Evolutionary conservation across 257 asterid genomes (phyloP), one percentile per base, ranked within the genome.

Genomic region (Solanum sparsipilum): DNA sequence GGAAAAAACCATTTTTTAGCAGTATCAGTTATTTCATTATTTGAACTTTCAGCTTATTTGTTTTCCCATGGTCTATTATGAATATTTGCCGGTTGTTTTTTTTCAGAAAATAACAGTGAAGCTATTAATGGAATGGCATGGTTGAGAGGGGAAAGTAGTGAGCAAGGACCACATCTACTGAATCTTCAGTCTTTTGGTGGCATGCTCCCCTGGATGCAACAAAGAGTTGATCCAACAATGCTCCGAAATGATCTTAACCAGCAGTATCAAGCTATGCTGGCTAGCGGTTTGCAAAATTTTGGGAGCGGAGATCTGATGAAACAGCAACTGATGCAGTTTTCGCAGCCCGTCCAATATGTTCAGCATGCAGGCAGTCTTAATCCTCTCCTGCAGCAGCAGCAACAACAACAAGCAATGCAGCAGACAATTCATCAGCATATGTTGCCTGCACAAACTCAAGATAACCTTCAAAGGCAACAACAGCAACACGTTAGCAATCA

Each of bases 181-280:
- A 96, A 95, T 86, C 93, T 93, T 83, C 98, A 92, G 81, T 90
- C 99, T 70, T 91, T 86, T 13, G 97, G 83, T 21, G 83, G 98
- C 48, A 93, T 94, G 98, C 84, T 91, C 65, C 98, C 98, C 13
- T 94, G 94, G 96, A 93, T 94, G 97, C 99, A 95, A 89, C 98
- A 97, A 93, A 92, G 98, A 85, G 87, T 93, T 7, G 99, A 96
- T 88, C 98, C 98, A 3, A 78, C 92, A 32, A 68, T 90, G 92
- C 83, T 91, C 68, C 95, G 94, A 63, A 94, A 89, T 32, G 98
- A 97, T 86, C 93, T 94, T 39, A 91, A 93, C 82, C 98, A 94
- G 93, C 99, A 93, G 88, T 97, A 96, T 87, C 99, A 95, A 91
- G 95, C 97, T 65, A 93, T 95, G 93, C 85, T 96, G 85, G 93